A percentile compares a stretch with the other conserved stretches of the same genome.
Conservation (phyloP, 2,329 filamentous ascomycete species). For the Xylaria polymorpha region DNA sequence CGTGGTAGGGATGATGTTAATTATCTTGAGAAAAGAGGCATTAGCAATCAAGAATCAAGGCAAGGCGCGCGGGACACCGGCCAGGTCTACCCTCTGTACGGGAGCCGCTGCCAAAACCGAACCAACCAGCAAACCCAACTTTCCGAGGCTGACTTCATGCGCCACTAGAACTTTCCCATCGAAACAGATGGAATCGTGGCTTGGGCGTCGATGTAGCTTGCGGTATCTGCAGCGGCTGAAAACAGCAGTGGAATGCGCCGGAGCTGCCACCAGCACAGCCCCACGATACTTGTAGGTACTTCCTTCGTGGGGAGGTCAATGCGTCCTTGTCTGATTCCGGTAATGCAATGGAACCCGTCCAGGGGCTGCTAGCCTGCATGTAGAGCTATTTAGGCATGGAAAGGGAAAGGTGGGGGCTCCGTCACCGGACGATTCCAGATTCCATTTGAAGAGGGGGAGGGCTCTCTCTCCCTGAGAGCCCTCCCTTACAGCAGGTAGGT, state of each 20-base stretch:
- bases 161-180: constrained; percentile 48
- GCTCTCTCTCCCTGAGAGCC: not conserved
- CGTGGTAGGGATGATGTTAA: constrained; percentile 8
- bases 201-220: constrained; percentile 40
- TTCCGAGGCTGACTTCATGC: constrained; percentile 48
- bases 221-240: constrained; percentile 42
- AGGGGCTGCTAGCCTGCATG: constrained; percentile 12
- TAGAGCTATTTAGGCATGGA: constrained; percentile 9
- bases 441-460: not conserved
- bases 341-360: constrained; percentile 36
- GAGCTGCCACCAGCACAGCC: constrained; percentile 36
- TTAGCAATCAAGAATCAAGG: constrained; percentile 36
- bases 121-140: constrained; percentile 29
- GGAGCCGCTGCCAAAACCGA: constrained; percentile 28
- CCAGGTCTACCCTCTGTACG: constrained; percentile 5
- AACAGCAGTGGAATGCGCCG: constrained; percentile 3
- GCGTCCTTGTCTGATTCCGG: constrained; percentile 35
- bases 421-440: constrained; percentile 29
- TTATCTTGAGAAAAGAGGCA: constrained; percentile 17
- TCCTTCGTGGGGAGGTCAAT: constrained; percentile 18
- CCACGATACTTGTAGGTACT: constrained; percentile 44
- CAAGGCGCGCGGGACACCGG: constrained; percentile 26
- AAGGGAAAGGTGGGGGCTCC: constrained; percentile 19
- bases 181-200: constrained; percentile 53
- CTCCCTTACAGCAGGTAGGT: too few relatives aligned